Evolutionary conservation across 2,329 filamentous ascomycete species (phyloP), one percentile per base, ranked within the genome.

Genomic region (Aspergillus thermomutatus): DNA sequence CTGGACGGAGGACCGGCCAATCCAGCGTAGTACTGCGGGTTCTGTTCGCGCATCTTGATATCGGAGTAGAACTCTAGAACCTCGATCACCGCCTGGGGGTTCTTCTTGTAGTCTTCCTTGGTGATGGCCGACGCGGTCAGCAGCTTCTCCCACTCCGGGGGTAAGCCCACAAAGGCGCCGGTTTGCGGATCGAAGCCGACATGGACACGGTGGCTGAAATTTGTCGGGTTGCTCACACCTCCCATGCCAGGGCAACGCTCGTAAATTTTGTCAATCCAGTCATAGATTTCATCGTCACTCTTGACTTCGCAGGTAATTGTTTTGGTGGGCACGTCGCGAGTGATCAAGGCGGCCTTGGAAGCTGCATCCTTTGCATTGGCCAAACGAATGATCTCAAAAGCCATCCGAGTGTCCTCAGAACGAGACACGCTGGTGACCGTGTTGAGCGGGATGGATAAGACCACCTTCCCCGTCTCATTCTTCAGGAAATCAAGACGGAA

Each of bases 201-300:
- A 73, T 99, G 94, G 25, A 99, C 92, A 49, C 92, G 89, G 73
- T 99, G 94, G 25, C 90, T 92, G 79, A 99, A 99, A 79, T 97
- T 97, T 63, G 94, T 97, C 5, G 94, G 94, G 75, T 97, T 97
- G 77, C 93, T 97, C 55, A 99, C 94, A 66, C 94, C 94, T 60
- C 94, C 92, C 91, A 97, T 96, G 60, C 91, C 93, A 19, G 94
- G 94, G 74, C 93, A 97, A 62, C 93, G 89, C 66, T 93, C 92
- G 73, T 97, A 97, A 64, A 99, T 95, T 73, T 92, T 91, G 75
- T 99, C 94, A 69, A 97, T 96, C 94, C 94, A 99, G 68, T 96
- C 92, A 75, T 99, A 99, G 53, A 99, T 86, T 66, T 99, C 94
- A 70, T 96, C 93, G 69, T 99, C 94, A 55, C 87, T 89, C 77